Evolutionary conservation across 2,329 filamentous ascomycete genomes (phyloP), one percentile per base, ranked within the genome.

Genomic region (Epichloe festucae): DNA sequence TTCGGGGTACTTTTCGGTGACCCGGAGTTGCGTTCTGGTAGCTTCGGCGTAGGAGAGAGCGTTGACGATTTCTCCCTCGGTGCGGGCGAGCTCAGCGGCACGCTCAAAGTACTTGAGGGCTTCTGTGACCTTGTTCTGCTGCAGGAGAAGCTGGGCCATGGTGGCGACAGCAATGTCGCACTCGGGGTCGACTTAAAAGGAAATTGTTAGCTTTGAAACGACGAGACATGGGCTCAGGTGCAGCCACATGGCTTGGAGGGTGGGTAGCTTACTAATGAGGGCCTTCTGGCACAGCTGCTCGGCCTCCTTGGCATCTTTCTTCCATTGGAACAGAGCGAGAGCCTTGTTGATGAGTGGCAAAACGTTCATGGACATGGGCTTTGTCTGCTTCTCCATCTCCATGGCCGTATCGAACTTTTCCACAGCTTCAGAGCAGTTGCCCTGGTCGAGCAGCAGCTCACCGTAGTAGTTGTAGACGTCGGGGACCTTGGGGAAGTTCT

Each of bases 401-500:
- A 97, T 90, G n/a, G 93, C 93, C 27, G 84, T 93, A 68, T 98
- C 93, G 63, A 98, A 98, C 73, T 96, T 95, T 73, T 95, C 87
- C 57, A 98, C 89, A 27, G 93, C 93, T 67, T 98, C 91, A 53
- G 87, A 77, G 71, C 85, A 97, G 70, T 96, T 95, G 70, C 89
- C 85, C 75, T 97, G 93, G 74, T 98, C 93, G 50, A 98, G 82
- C 53, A 98, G 78, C 52, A 98, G 79, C 74, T 98, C 93, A 63
- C 93, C 93, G 64, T 95, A 97, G 79, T 98, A 98, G 78, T 98
- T 98, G 78, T 97, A 98, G 41, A 97, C 93, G 65, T 98, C 93
- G 5, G 91, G 90, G 11, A 95, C 88, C 66, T 91, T 87, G 64
- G 89, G 87, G 65, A 98, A 98, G 73, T 95, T 96, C 84, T 97